These are phyloP conservation scores for Stentor roeselii DNA, from an alignment of 73 alveolate species.

Conservation along the genomic window DNA sequence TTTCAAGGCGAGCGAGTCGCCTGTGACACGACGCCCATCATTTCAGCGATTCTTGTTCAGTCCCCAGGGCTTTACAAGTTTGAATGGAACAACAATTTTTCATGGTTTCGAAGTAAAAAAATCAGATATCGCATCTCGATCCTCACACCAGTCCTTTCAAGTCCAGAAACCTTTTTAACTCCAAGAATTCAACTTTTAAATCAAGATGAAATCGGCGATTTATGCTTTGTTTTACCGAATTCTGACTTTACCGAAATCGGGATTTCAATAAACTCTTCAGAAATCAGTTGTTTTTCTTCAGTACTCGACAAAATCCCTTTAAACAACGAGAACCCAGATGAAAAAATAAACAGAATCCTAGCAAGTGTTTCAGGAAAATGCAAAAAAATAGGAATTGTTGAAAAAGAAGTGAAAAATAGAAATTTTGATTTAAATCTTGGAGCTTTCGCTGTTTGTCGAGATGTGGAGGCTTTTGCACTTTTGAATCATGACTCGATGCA, in stretches of 20 bases:
- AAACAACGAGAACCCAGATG: background rate
- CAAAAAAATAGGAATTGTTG: slow-evolving; percentile 26
- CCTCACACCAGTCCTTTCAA: background rate
- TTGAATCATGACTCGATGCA: background rate
- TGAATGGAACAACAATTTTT: background rate
- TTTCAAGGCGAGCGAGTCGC: background rate
- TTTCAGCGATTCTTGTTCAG: background rate
- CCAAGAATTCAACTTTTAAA: background rate
- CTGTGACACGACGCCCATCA: background rate
- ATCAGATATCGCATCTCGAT: background rate
- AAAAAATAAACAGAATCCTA: background rate
- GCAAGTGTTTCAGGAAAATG: no score
- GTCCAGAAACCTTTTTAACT: background rate
- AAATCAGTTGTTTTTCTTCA: background rate
- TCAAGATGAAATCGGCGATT: background rate
- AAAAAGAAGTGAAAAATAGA: slow-evolving; percentile 1
- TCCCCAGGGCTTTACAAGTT: slow-evolving; percentile 22
- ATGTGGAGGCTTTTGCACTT: slow-evolving; percentile 19
- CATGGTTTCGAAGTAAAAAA: slow-evolving; percentile 12
- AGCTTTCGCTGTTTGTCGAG: background rate
- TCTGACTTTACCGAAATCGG: slow-evolving; percentile 3
- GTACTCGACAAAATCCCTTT: background rate
- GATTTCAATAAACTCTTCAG: background rate
- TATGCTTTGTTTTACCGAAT: background rate
- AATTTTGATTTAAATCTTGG: background rate